phyloP scores from a whole-genome alignment of 257 asterid genomes.

The Salvia hispanica region DNA sequence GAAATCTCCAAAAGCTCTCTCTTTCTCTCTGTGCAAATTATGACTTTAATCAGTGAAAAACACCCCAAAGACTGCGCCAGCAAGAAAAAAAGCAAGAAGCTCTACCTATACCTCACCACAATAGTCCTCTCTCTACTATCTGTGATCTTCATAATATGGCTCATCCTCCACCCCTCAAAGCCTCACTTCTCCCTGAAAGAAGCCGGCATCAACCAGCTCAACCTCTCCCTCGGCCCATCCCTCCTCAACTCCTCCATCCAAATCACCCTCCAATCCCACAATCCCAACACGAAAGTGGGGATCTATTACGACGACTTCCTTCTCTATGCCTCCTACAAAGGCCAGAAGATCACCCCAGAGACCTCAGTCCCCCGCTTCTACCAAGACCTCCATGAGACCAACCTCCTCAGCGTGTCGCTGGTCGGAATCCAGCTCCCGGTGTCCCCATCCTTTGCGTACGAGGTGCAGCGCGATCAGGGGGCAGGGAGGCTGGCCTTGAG shows the following conservation, averaged over 20 bases:
- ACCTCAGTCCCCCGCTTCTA: slow-evolving; percentile 68
- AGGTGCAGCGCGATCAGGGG: slow-evolving; percentile 60
- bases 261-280: slow-evolving; percentile 60
- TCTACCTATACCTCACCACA: slow-evolving; percentile 51
- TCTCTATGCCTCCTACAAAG: slow-evolving; percentile 69
- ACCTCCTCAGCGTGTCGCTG: slow-evolving; percentile 58
- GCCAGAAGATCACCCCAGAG: slow-evolving; percentile 64
- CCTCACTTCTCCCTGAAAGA: slow-evolving; percentile 69
- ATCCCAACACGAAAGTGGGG: slow-evolving; percentile 80
- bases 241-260: slow-evolving; percentile 80
- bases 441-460: slow-evolving; percentile 62
- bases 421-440: slow-evolving; percentile 67
- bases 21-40: slow-evolving; percentile 42
- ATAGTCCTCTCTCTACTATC: slow-evolving; percentile 61
- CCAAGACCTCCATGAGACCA: slow-evolving; percentile 69
- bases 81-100: slow-evolving; percentile 56
- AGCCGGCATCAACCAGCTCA: slow-evolving; percentile 69
- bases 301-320: slow-evolving; percentile 71
- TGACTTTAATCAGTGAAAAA: slow-evolving; percentile 59
- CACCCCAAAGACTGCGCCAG: slow-evolving; percentile 91
- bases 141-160: slow-evolving; percentile 66
- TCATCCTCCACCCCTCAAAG: slow-evolving; percentile 76
- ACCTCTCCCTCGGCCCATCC: slow-evolving; percentile 57
- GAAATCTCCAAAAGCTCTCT: slow-evolving; percentile 9
- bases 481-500: slow-evolving; percentile 51